Evolutionary conservation across 495 filamentous ascomycete species (phyloP).

Genomic region (Aspergillus carlsbadensis): DNA sequence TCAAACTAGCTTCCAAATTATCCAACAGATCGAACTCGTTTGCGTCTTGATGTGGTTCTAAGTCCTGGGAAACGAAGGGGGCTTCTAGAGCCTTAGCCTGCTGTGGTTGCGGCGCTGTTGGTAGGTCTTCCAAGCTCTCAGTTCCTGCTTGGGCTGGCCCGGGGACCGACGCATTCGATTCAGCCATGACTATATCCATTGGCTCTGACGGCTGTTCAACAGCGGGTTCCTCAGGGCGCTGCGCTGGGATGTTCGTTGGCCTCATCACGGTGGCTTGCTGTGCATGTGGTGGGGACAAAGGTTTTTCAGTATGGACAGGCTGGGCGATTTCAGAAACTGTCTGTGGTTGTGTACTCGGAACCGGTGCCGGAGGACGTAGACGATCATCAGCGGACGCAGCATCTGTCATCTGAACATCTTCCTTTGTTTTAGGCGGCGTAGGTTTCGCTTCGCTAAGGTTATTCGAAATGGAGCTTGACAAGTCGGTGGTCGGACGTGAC

Average conservation of each 20-base stretch:
- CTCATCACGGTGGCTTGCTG: not conserved
- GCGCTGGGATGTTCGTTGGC: not conserved
- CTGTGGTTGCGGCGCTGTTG: not conserved
- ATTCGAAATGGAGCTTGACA: slow-evolving; percentile 6
- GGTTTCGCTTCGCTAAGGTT: slow-evolving; percentile 2
- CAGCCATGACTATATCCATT: slow-evolving; percentile 4
- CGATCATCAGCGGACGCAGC: not conserved
- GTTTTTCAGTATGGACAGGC: not conserved
- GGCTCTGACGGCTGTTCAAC: slow-evolving; percentile 5
- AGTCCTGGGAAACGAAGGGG: slow-evolving; percentile 4
- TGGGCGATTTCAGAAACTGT: slow-evolving; percentile 4
- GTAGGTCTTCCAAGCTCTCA: slow-evolving; percentile 3
- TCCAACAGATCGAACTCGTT: slow-evolving; percentile 19
- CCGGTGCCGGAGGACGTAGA: not conserved
- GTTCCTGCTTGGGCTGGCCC: not conserved
- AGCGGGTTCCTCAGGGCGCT: not conserved
- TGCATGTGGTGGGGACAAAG: slow-evolving; percentile 3
- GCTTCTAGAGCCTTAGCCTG: slow-evolving; percentile 1
- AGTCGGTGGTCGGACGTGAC: slow-evolving; percentile 1
- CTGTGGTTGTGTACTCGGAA: not conserved
- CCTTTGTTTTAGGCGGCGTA: slow-evolving; percentile 21
- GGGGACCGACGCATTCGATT: not conserved
- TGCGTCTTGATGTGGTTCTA: not conserved
- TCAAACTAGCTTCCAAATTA: slow-evolving; percentile 25
- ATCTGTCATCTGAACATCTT: slow-evolving; percentile 29